phyloP scores from a whole-genome alignment of 768 basidiomycete species.

The Lentinula lateritia region DNA sequence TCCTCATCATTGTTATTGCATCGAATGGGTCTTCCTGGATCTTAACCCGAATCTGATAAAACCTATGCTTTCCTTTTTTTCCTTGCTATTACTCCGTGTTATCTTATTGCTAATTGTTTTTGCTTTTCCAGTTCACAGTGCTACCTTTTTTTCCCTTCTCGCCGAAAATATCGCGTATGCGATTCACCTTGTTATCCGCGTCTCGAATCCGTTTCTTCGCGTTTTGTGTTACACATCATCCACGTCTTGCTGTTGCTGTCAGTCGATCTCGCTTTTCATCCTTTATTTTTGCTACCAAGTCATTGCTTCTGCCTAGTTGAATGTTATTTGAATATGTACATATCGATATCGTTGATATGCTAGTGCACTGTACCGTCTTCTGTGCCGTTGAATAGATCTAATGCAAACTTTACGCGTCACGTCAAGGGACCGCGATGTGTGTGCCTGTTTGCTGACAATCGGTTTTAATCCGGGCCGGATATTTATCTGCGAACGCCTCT shows the following conservation, averaged over 20 bases:
- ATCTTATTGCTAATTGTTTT: constrained; percentile 10
- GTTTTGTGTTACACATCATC: neutral
- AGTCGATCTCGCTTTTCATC: neutral
- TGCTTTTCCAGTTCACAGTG: constrained; percentile 10
- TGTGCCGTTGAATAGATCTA: neutral
- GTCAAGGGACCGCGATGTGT: neutral
- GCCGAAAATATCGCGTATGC: neutral
- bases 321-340: neutral
- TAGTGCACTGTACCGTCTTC: neutral
- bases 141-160: neutral
- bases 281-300: constrained; percentile 9
- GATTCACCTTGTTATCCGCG: neutral
- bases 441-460: neutral
- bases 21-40: neutral
- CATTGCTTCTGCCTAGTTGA: constrained; percentile 9
- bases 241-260: neutral
- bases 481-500: neutral
- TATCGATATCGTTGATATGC: too few species aligned
- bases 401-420: neutral
- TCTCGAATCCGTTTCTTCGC: neutral
- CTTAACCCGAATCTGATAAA: neutral
- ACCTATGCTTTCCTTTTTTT: neutral
- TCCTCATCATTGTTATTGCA: neutral
- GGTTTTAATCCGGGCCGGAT: neutral
- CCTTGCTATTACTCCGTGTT: neutral